These are phyloP conservation scores for Cutaneotrichosporon sp. DNA, from an alignment of 1,284 basidiomycete species.

Conservation along the genomic window DNA sequence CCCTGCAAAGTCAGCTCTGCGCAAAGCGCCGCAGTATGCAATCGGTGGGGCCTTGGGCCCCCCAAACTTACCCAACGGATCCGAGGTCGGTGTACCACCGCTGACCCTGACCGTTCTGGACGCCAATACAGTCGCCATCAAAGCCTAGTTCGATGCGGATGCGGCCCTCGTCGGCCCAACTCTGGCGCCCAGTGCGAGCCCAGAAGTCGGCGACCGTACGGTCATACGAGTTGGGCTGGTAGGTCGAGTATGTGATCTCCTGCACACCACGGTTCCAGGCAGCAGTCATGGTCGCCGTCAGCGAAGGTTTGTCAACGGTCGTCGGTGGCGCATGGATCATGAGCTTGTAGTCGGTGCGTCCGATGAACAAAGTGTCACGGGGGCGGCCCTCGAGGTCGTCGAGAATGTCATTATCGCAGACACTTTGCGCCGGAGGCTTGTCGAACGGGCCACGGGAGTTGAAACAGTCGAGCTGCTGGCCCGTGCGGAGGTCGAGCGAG, in stretches of 20 bases:
- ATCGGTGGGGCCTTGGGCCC: neutral
- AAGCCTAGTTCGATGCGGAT: slow-evolving; percentile 49
- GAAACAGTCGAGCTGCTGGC: slow-evolving; percentile 48
- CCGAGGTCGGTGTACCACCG: slow-evolving; percentile 43
- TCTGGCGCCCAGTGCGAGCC: slow-evolving; percentile 36
- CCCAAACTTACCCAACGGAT: slow-evolving; percentile 42
- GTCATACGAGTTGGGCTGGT: slow-evolving; percentile 50
- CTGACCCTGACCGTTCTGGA: slow-evolving; percentile 42
- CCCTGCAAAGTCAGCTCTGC: slow-evolving; percentile 26
- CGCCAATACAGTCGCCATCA: slow-evolving; percentile 48
- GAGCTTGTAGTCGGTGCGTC: slow-evolving; percentile 49
- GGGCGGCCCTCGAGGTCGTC: slow-evolving; percentile 45
- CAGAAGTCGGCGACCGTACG: slow-evolving; percentile 49
- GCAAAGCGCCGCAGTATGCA: neutral
- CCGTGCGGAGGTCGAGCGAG: slow-evolving; percentile 50
- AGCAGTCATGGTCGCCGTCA: slow-evolving; percentile 7
- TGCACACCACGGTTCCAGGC: slow-evolving; percentile 32
- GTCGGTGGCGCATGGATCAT: slow-evolving; percentile 30
- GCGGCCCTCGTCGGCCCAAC: slow-evolving; percentile 27
- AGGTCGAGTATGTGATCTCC: slow-evolving; percentile 50
- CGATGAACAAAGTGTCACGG: slow-evolving; percentile 44
- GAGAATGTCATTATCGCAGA: slow-evolving; percentile 42
- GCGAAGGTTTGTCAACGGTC: slow-evolving; percentile 9
- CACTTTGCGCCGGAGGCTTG: slow-evolving; percentile 32
- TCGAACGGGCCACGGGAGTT: slow-evolving; percentile 29